phyloP scores from a whole-genome alignment of 2,329 filamentous ascomycete genomes.

The Albophoma yamanashiensis region DNA sequence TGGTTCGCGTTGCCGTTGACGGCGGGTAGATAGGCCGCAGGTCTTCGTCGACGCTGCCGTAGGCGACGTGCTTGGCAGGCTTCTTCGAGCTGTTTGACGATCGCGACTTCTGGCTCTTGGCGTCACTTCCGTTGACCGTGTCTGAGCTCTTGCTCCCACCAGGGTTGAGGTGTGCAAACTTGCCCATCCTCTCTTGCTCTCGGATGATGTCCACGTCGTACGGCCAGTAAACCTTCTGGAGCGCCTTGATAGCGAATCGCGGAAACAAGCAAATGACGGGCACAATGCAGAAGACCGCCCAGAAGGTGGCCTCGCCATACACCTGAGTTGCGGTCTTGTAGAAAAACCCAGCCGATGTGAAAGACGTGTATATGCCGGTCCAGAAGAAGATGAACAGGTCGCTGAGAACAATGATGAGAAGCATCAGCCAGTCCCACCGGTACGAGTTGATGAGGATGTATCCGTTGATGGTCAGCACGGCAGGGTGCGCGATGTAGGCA shows the following conservation, averaged over 20 bases:
- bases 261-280: constrained; percentile 77
- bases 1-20: constrained; percentile 69
- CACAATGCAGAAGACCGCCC: constrained; percentile 71
- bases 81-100: constrained; percentile 51
- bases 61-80: constrained; percentile 40
- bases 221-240: constrained; percentile 91
- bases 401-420: constrained; percentile 72
- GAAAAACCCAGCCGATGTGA: constrained; percentile 42
- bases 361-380: constrained; percentile 73
- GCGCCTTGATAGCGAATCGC: constrained; percentile 72
- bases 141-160: constrained; percentile 21
- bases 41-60: constrained; percentile 70
- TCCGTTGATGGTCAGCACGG: constrained; percentile 79
- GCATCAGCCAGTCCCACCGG: constrained; percentile 94
- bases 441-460: constrained; percentile 97
- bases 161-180: constrained; percentile 58
- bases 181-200: constrained; percentile 76
- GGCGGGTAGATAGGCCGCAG: constrained; percentile 88
- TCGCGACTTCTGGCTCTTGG: constrained; percentile 29
- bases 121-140: constrained; percentile 25
- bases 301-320: constrained; percentile 75
- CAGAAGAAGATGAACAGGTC: constrained; percentile 87
- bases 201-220: constrained; percentile 92
- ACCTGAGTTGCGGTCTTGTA: constrained; percentile 71
- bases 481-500: constrained; percentile 73